phyloP scores from a whole-genome alignment of 306 rosid genomes.

The Prosopis cineraria region DNA sequence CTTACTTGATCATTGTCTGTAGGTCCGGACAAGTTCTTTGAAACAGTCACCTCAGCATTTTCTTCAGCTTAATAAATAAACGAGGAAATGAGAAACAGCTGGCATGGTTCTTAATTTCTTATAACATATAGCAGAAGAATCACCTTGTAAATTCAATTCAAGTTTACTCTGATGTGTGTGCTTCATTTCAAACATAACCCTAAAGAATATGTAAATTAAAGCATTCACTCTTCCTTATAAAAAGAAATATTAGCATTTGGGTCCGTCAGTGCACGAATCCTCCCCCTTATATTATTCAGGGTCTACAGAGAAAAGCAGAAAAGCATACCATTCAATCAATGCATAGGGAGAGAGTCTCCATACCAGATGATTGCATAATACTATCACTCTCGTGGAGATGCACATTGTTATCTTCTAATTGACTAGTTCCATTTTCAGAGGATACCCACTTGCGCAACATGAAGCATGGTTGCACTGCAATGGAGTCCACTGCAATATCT shows the following conservation, averaged over 20 bases:
- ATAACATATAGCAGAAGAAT: conserved; percentile 6
- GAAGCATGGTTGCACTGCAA: conserved; percentile 43
- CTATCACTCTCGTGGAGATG: conserved; percentile 49
- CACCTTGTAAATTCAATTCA: conserved; percentile 2
- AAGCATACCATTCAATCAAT: conserved; percentile 15
- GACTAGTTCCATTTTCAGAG: conserved; percentile 37
- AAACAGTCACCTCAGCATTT: conserved; percentile 36
- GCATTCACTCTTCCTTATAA: background rate
- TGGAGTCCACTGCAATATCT: conserved; percentile 32
- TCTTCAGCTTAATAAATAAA: conserved; percentile 28
- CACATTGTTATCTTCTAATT: conserved; percentile 35
- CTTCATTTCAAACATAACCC: background rate
- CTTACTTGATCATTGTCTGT: conserved; percentile 54
- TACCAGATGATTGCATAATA: conserved; percentile 42
- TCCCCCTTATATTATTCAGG: background rate
- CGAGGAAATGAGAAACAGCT: conserved; percentile 36
- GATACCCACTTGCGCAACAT: conserved; percentile 69
- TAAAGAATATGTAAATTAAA: background rate
- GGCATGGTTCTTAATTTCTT: background rate
- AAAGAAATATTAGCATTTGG: background rate
- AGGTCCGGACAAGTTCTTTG: conserved; percentile 34
- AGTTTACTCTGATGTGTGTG: conserved; percentile 19
- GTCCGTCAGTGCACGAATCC: conserved; percentile 6
- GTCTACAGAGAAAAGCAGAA: conserved; percentile 24
- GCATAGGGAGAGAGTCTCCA: conserved; percentile 22